phyloP scores from a whole-genome alignment of 768 basidiomycete genomes.

The Pulveroboletus sp. region DNA sequence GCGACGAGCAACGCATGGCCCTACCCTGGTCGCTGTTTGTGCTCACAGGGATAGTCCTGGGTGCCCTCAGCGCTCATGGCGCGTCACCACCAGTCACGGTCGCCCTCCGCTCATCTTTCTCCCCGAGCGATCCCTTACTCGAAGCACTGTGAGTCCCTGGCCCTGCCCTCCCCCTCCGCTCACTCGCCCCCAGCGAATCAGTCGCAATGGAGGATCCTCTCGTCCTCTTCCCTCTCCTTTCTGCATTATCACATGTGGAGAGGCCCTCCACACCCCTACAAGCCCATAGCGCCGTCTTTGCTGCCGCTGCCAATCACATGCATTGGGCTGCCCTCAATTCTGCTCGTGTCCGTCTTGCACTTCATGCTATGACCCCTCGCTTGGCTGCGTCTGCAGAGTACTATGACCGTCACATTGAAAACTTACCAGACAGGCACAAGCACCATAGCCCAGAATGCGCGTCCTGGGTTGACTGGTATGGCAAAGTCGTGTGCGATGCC shows the following conservation, averaged over 20 bases:
- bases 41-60: constrained; percentile 14
- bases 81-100: constrained; percentile 29
- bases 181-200: constrained; percentile 60
- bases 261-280: constrained; percentile 40
- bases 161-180: neutral
- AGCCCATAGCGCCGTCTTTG: constrained; percentile 36
- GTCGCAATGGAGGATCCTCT: constrained; percentile 66
- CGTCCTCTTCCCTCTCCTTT: constrained; percentile 72
- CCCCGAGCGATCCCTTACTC: constrained; percentile 23
- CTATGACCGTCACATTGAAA: constrained; percentile 43
- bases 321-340: constrained; percentile 45
- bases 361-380: constrained; percentile 75
- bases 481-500: constrained; percentile 63
- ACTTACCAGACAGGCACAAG: constrained; percentile 22
- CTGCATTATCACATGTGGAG: constrained; percentile 50
- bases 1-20: neutral
- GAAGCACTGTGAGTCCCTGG: constrained; percentile 27
- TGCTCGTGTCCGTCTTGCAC: constrained; percentile 67
- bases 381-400: constrained; percentile 81
- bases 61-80: constrained; percentile 14
- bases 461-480: constrained; percentile 86
- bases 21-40: constrained; percentile 13
- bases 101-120: constrained; percentile 27
- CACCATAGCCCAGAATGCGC: constrained; percentile 39
- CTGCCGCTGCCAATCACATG: constrained; percentile 42